Conservation (phyloP, 441 rosid species). For the Syzygium syzygioides region DNA sequence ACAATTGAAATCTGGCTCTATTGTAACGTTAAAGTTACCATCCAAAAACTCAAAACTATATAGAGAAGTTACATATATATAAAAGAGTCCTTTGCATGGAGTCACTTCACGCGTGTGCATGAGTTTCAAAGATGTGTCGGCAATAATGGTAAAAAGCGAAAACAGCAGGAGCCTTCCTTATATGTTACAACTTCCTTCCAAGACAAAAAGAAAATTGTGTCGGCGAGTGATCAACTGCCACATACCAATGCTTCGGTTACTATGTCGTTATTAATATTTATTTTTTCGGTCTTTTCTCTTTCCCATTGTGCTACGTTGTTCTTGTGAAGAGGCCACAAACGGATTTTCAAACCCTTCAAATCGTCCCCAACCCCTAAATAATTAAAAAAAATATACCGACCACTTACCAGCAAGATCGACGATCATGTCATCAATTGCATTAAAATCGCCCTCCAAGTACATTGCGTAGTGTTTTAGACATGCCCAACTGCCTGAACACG, state of each 20-base stretch:
- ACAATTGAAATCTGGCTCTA: neutral
- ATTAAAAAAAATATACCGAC: neutral
- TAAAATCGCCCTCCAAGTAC: neutral
- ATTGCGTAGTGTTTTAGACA: neutral
- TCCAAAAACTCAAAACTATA: neutral
- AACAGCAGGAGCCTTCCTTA: neutral
- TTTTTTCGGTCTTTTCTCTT: neutral
- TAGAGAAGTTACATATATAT: neutral
- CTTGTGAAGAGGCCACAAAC: neutral
- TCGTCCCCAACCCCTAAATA: neutral
- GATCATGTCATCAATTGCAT: neutral
- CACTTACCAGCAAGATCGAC: neutral
- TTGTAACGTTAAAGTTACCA: neutral
- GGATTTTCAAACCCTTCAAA: neutral
- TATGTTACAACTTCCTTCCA: neutral
- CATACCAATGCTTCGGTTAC: too few relatives aligned
- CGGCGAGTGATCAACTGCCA: neutral
- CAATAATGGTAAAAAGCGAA: neutral
- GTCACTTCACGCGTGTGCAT: neutral
- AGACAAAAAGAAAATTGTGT: neutral
- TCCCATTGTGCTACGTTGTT: neutral
- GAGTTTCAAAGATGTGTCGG: neutral
- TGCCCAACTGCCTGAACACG: neutral
- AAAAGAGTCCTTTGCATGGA: neutral
- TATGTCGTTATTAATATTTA: neutral